phyloP scores from a whole-genome alignment of 192 early-diverging fungal species.

The Coemansia sp. region DNA sequence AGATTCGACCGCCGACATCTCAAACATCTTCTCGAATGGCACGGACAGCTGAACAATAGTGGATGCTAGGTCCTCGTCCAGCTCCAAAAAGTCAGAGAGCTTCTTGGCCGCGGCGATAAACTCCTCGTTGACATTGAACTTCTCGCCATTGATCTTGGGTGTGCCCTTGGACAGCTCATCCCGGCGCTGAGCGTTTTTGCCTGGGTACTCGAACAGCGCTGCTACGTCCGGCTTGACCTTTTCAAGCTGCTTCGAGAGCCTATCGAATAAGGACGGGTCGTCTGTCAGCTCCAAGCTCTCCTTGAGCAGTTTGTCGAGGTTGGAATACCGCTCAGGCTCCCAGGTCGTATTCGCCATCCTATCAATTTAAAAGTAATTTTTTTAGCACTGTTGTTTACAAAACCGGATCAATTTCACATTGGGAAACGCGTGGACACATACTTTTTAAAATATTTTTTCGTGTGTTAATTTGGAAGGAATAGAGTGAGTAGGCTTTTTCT shows the following conservation, averaged over 20 bases:
- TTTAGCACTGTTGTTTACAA: slow-evolving; percentile 1
- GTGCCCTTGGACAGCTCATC: slow-evolving; percentile 46
- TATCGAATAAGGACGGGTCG: slow-evolving; percentile 39
- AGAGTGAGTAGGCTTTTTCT: background rate
- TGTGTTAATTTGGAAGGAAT: background rate
- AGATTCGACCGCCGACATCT: slow-evolving; percentile 60
- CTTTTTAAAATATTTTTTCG: slow-evolving; percentile 6
- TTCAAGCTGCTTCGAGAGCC: slow-evolving; percentile 39
- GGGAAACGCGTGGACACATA: background rate
- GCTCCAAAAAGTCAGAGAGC: slow-evolving; percentile 76
- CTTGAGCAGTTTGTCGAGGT: slow-evolving; percentile 40
- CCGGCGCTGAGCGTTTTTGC: slow-evolving; percentile 42
- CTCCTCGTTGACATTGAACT: slow-evolving; percentile 64
- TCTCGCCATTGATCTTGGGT: slow-evolving; percentile 58
- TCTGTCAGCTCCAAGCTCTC: slow-evolving; percentile 29
- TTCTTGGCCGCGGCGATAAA: slow-evolving; percentile 64
- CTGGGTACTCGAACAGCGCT: slow-evolving; percentile 35
- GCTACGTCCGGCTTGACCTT: slow-evolving; percentile 44
- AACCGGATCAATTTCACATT: background rate
- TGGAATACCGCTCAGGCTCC: slow-evolving; percentile 50
- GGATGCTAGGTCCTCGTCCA: slow-evolving; percentile 76
- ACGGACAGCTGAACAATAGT: slow-evolving; percentile 60
- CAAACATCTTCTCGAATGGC: slow-evolving; percentile 55
- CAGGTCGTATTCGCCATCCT: slow-evolving; percentile 49
- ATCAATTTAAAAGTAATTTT: background rate